Evolutionary conservation across 179 eudicot species (phyloP).

Genomic region (Drosera spatulata): DNA sequence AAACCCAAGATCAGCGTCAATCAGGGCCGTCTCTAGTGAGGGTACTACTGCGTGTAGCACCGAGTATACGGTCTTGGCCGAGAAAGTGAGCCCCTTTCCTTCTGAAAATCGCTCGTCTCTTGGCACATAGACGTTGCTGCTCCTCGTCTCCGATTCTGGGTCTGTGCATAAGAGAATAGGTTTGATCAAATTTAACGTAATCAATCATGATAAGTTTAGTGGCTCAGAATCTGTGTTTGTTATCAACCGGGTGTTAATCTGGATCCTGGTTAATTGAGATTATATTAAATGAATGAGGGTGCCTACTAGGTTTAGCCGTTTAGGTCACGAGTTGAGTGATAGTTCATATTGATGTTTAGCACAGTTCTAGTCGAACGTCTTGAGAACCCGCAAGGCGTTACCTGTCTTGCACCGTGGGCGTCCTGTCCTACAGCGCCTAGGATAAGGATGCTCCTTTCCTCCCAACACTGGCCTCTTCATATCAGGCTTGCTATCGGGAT

Average conservation of each 20-base stretch:
- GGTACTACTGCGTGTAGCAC: constrained; percentile 57
- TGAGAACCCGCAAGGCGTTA: constrained; percentile 5
- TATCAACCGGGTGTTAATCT: too few species aligned
- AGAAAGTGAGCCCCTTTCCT: constrained; percentile 43
- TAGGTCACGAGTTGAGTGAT: too few species aligned
- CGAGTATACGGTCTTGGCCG: constrained; percentile 26
- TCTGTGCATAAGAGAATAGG: constrained; percentile 16
- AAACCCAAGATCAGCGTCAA: constrained; percentile 39
- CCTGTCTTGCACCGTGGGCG: constrained; percentile 41
- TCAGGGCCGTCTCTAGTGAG: constrained; percentile 21
- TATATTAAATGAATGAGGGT: too few species aligned
- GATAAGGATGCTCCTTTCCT: constrained; percentile 45
- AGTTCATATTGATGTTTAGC: too few species aligned
- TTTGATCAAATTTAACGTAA: background rate
- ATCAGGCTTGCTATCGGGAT: constrained; percentile 26
- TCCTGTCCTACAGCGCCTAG: constrained; percentile 76
- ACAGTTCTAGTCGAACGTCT: too few species aligned
- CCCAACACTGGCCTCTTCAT: constrained; percentile 63
- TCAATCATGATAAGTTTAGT: too few species aligned
- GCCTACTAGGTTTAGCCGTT: too few species aligned
- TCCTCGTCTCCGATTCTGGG: constrained; percentile 42
- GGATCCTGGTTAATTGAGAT: too few species aligned
- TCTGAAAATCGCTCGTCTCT: constrained; percentile 71
- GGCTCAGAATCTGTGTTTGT: too few species aligned
- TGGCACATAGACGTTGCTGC: constrained; percentile 45